Evolutionary conservation across 2,329 filamentous ascomycete species (phyloP), one percentile per base, ranked within the genome.

Genomic region (Tolypocladium tundrense): DNA sequence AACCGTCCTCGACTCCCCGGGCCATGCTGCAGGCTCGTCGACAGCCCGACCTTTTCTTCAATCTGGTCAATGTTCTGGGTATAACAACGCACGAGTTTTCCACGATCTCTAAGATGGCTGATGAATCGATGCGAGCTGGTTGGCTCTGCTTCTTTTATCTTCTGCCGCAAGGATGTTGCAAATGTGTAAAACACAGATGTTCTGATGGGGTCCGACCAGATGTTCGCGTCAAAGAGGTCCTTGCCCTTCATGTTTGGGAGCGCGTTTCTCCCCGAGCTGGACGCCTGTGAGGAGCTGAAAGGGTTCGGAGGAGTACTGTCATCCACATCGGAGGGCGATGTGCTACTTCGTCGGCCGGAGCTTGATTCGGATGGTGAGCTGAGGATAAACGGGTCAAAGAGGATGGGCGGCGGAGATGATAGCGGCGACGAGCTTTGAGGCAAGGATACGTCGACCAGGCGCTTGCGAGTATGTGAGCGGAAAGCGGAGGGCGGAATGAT

Each of bases 1-100:
- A 87, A 87, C 2, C 84, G 76, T 13, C 80, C 79, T 45, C 81
- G 78, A 63, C 78, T 83, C 1, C 87, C 87, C 1, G 84, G 80
- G 0, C 87, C 87, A 39, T 81, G 76, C 13, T 75, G 72, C 10
- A 90, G 75, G 57, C 85, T 79, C 0, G 85, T 88, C 19, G 79
- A 82, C 4, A 90, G 74, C 4, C 86, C 87, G 50, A 88, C 85
- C 58, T 87, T 84, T 65, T 86, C 83, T 67, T 90, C 87, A 8
- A 90, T 82, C 60, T 85, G 83, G 63, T 90, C 87, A 62, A 90
- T 90, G 62, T 90, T 90, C 63, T 90, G 87, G 0, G 87, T 90
- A 65, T 90, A 90, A 65, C 86, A 88, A 43, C 87, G 77, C 39
- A 88, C 84, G 6, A 90, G 75, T 61, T 87, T 86, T 4, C 86